A percentile compares a stretch with the other conserved stretches of the same genome.
Conservation (phyloP, 176 grass and related monocot species). For the Microstegium vimineum region DNA sequence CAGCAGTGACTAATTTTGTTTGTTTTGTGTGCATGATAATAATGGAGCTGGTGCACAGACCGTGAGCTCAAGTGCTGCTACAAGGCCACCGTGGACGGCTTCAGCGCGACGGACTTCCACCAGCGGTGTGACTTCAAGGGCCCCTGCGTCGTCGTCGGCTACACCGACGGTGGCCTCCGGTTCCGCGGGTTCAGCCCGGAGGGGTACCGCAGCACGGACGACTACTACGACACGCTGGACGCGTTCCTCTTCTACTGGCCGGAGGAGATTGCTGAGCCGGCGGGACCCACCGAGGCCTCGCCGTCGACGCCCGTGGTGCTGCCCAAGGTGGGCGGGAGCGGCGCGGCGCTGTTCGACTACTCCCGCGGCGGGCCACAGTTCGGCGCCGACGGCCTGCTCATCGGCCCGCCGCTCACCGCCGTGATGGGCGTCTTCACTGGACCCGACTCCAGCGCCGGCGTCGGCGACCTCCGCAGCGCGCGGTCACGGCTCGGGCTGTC, state of each 20-base stretch:
- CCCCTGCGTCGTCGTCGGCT: conserved; percentile 74
- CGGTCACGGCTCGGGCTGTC: conserved; percentile 84
- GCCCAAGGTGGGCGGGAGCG: conserved; percentile 80
- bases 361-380: conserved; percentile 82
- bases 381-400: conserved; percentile 87
- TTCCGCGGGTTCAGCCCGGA: conserved; percentile 92
- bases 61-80: conserved; percentile 89
- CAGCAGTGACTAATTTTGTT: too few species aligned
- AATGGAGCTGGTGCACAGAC: conserved; percentile 14
- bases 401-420: conserved; percentile 75
- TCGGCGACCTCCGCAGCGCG: conserved; percentile 62
- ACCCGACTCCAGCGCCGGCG: conserved; percentile 70
- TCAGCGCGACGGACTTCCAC: conserved; percentile 74
- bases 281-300: too few species aligned
- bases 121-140: conserved; percentile 79
- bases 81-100: conserved; percentile 70
- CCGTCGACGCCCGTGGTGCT: conserved; percentile 24
- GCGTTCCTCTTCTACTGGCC: conserved; percentile 93
- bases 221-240: conserved; percentile 88
- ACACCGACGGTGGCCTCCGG: conserved; percentile 30
- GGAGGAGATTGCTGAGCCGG: background rate
- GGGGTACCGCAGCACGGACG: conserved; percentile 85
- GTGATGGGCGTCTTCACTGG: conserved; percentile 92
- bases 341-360: conserved; percentile 92
- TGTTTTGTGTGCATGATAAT: background rate